Conservation (phyloP, 495 filamentous ascomycete genomes). For the Penicillium macrosclerotiorum region DNA sequence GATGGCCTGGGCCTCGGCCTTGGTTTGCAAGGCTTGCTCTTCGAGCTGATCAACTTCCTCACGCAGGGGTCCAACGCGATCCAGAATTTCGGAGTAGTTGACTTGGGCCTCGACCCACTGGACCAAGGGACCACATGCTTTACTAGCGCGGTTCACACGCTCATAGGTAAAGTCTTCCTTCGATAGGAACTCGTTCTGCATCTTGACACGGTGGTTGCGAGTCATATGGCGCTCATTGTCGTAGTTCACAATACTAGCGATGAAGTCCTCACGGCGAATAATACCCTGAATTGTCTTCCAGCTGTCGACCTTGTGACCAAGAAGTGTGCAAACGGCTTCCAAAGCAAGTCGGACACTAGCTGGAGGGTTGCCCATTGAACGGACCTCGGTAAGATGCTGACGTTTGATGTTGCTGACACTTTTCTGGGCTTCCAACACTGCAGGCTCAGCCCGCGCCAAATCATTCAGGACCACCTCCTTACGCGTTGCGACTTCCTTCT, state of each 20-base stretch:
- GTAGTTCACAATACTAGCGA: conserved; percentile 95
- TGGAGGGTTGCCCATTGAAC: conserved; percentile 92
- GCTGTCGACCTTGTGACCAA: conserved; percentile 84
- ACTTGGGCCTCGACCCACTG: conserved; percentile 98
- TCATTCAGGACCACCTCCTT: conserved; percentile 84
- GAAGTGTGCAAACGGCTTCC: conserved; percentile 89
- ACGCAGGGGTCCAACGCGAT: conserved; percentile 88
- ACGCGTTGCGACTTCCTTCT: conserved; percentile 80
- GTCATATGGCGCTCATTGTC: conserved; percentile 98
- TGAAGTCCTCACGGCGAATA: conserved; percentile 90
- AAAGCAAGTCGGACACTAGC: conserved; percentile 86
- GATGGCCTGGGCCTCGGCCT: conserved; percentile 88
- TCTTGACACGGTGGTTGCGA: conserved; percentile 70
- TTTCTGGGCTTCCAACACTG: conserved; percentile 86
- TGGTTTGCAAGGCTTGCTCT: conserved; percentile 85
- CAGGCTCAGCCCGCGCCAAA: conserved; percentile 87
- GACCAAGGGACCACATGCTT: conserved; percentile 93
- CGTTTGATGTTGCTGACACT: conserved; percentile 97
- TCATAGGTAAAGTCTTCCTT: conserved; percentile 95
- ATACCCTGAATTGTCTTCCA: conserved; percentile 91
- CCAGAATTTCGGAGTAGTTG: conserved; percentile 93
- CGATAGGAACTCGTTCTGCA: conserved; percentile 88
- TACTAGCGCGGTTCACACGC: conserved; percentile 89
- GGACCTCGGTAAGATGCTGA: conserved; percentile 94
- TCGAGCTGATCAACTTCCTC: conserved; percentile 88